Evolutionary conservation across 805 yeast species (phyloP), one percentile per base, ranked within the genome.

Genomic region (Saccharomyces eubayanus): DNA sequence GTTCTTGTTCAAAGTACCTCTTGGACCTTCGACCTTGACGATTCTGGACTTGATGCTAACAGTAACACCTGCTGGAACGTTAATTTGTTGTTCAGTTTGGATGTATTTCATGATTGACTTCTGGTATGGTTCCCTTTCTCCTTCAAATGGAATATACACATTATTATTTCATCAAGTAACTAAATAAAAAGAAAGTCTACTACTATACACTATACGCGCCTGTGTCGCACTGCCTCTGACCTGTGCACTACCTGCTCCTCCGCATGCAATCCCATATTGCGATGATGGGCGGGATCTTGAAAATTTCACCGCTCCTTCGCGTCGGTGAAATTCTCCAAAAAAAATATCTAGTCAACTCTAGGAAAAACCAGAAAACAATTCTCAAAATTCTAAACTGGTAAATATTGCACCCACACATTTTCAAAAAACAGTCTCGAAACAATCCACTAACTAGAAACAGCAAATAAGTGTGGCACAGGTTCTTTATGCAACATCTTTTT

Each of bases 11-110:
- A 92, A 82, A 65, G 82, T 80, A 79, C 99, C 99, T 82, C 98
- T 91, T 80, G 99, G 99, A 69, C 99, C 99, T 70, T 86, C 82
- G 66, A 94, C 98, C 69, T 84, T 84, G 74, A 94, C 77, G 72
- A 72, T 68, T 82, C 99, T 89, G 77, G 98, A 83, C 77, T 89
- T 87, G 85, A 94, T 92, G 74, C 78, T 77, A 67, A 94, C 87
- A 69, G 85, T 80, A 63, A 94, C 99, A 72, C 88, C 96, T 77
- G 87, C 96, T 77, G 99, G 98, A 75, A 83, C 72, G 55, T 82
- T 87, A 72, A 89, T 81, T 73, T 76, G 72, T 80, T 88, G 94
- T 74, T 87, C 95, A 62, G 94, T 84, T 76, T 84, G 87, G 71
- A 88, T 82, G 88, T 81, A 86, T 81, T 87, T 88, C 96, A 83